Evolutionary conservation across 495 filamentous ascomycete genomes (phyloP), one percentile per base, ranked within the genome.

Genomic region (Cladorrhinum samala): DNA sequence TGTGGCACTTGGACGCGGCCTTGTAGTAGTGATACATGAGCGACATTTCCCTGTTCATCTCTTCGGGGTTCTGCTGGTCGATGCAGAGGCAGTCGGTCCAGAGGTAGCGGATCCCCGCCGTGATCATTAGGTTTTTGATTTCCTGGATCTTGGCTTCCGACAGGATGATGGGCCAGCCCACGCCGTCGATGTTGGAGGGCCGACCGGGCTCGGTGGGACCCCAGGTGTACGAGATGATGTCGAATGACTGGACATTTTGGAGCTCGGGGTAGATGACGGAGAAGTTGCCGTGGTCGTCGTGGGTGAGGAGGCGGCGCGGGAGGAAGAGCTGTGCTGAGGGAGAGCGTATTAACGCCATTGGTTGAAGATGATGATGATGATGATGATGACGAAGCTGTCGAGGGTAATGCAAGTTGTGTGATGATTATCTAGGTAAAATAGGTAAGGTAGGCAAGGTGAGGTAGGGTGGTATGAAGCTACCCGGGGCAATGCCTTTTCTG

Each of bases 1-100:
- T 57, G 39, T 63, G 54, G 46, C 60, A 63, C 36, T 19, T 43
- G 30, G 21, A 36, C 1, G 60, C 60, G 1, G 19, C 27, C 37
- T 47, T 60, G 52, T 63, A 63, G 30, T 60, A 59, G 2, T 60
- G 9, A 41, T 56, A 57, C 60, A 63, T 63, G 4, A 51, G 38
- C 2, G 27, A 18, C 5, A 63, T 45, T 51, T 60, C 57, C 6
- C 27, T 5, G 27, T 5, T 6, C 11, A 6, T 33, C 11, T 33
- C 27, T 5, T 33, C 11, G 27, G 27, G 27, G 27, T 33, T 11
- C 11, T 33, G 6, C 11, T 33, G 27, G 27, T 33, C 11, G 5
- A 33, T 33, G 27, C 27, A 33, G 5, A 33, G 6, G 27, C 27
- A 33, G 27, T 33, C 27, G 27, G 6, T 6, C 27, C 27, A 33